Conservation (phyloP, 768 basidiomycete genomes). For the Gymnopilus junonius region DNA sequence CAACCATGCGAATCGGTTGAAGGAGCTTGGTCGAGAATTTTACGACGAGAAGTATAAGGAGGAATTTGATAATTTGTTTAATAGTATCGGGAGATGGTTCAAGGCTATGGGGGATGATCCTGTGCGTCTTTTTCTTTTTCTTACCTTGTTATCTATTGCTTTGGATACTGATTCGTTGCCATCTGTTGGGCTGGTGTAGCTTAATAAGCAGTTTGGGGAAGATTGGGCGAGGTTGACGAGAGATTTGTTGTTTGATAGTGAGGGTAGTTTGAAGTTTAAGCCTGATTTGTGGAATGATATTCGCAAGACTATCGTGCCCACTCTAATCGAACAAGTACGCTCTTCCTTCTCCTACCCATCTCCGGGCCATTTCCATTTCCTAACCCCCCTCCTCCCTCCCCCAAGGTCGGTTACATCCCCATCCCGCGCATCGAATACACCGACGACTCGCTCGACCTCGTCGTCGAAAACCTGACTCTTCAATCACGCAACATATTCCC, state of each 20-base stretch:
- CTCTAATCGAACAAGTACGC: constrained; percentile 72
- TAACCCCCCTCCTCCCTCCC: not conserved
- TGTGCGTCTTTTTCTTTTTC: constrained; percentile 28
- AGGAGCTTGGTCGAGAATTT: constrained; percentile 75
- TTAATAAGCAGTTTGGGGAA: constrained; percentile 78
- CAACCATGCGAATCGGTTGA: constrained; percentile 62
- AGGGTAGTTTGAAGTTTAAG: constrained; percentile 90
- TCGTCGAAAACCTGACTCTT: constrained; percentile 91
- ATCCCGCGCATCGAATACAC: constrained; percentile 96
- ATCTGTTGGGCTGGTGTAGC: constrained; percentile 29
- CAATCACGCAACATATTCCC: constrained; percentile 91
- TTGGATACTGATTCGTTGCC: no score
- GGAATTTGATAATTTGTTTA: constrained; percentile 84
- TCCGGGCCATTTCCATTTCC: no score
- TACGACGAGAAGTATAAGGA: constrained; percentile 67
- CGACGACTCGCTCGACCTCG: constrained; percentile 83
- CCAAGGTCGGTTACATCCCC: constrained; percentile 76
- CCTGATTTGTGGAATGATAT: constrained; percentile 89
- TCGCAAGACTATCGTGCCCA: constrained; percentile 79
- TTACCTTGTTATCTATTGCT: not conserved
- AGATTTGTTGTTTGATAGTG: constrained; percentile 80
- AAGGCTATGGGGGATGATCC: constrained; percentile 85
- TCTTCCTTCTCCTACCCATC: not conserved
- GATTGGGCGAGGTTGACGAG: constrained; percentile 83
- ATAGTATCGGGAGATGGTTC: constrained; percentile 78